Evolutionary conservation across 805 yeast genomes (phyloP).

Genomic region (Sugiyamaella mastotermitis): DNA sequence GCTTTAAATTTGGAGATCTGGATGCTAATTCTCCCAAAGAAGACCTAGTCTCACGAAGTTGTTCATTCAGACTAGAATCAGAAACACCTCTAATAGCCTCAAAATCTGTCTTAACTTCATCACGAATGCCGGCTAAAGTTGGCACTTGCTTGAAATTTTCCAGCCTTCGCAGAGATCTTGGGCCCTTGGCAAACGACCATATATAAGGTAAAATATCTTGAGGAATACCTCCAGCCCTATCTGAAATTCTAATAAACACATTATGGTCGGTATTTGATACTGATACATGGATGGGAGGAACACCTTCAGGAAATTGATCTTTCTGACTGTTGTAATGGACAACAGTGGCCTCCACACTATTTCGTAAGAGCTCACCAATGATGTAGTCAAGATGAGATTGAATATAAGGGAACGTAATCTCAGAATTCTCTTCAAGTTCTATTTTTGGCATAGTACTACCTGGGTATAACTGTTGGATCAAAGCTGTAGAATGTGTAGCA

Average conservation of each 20-base stretch:
- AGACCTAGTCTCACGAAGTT: constrained; percentile 23
- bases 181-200: constrained; percentile 73
- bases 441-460: constrained; percentile 60
- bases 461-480: constrained; percentile 31
- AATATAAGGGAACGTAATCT: constrained; percentile 71
- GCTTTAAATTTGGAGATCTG: constrained; percentile 65
- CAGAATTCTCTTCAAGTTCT: constrained; percentile 46
- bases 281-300: constrained; percentile 63
- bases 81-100: constrained; percentile 36
- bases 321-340: constrained; percentile 33
- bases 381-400: constrained; percentile 81
- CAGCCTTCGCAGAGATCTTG: constrained; percentile 23
- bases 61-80: constrained; percentile 37
- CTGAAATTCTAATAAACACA: constrained; percentile 73
- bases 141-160: constrained; percentile 28
- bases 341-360: constrained; percentile 78
- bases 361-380: constrained; percentile 81
- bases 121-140: constrained; percentile 26
- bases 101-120: constrained; percentile 21
- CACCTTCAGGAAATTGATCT: constrained; percentile 24
- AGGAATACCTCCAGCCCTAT: constrained; percentile 83
- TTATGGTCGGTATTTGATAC: constrained; percentile 61
- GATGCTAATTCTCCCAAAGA: constrained; percentile 61
- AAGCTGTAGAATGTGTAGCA: constrained; percentile 45
- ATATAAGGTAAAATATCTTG: constrained; percentile 52